Conservation (phyloP, 257 asterid species). For the Jacaranda mimosifolia region DNA sequence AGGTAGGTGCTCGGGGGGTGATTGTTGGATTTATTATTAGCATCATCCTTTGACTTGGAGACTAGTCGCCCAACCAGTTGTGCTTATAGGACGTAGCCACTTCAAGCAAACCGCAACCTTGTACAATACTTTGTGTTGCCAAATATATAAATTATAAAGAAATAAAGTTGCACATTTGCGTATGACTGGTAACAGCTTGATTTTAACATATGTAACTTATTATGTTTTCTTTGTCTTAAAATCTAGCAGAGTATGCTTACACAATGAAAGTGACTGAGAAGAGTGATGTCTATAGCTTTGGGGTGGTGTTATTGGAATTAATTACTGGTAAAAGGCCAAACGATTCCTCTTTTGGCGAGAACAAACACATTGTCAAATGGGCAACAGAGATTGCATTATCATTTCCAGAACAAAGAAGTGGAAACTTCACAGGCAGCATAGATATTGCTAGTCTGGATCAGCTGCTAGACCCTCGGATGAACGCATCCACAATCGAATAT, state of each 20-base stretch:
- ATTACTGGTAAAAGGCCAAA: conserved; percentile 66
- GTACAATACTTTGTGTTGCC: too few species aligned
- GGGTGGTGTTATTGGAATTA: conserved; percentile 74
- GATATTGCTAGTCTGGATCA: conserved; percentile 40
- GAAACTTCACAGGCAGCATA: conserved; percentile 7
- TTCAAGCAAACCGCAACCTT: too few species aligned
- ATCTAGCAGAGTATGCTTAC: conserved; percentile 69
- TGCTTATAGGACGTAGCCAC: too few species aligned
- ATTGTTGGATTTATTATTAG: too few species aligned
- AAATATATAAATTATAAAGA: too few species aligned
- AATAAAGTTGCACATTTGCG: too few species aligned
- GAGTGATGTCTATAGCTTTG: conserved; percentile 87
- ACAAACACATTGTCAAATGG: conserved; percentile 72
- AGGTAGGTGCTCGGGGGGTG: too few species aligned
- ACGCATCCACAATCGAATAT: conserved; percentile 39
- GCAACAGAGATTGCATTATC: conserved; percentile 52
- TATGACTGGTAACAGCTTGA: too few species aligned
- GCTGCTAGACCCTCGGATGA: conserved; percentile 61
- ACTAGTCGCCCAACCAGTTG: too few species aligned
- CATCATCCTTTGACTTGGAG: too few species aligned
- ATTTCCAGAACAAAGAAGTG: conserved; percentile 36
- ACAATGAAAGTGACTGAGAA: conserved; percentile 70
- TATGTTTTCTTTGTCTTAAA: not conserved
- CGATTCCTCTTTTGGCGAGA: conserved; percentile 60
- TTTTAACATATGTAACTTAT: too few species aligned